These are phyloP conservation scores for Abrus pulchellus DNA, from an alignment of 306 rosid species.

Conservation along the genomic window DNA sequence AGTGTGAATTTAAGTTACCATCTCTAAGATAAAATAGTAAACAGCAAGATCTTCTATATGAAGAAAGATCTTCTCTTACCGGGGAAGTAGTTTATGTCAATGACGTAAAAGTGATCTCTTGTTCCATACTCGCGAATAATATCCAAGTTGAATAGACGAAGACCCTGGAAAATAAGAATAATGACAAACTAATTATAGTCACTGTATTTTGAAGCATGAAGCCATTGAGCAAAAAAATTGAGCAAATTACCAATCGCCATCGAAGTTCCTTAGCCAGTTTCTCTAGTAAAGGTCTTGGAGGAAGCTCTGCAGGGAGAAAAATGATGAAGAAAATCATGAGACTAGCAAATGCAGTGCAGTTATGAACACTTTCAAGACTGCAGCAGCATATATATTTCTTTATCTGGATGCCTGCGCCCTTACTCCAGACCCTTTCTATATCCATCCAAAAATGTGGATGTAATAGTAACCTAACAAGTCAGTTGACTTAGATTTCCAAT, in stretches of 20 bases:
- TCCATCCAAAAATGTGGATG: not conserved
- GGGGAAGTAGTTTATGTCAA: slow-evolving; percentile 95
- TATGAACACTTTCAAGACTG: slow-evolving; percentile 32
- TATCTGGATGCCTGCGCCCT: slow-evolving; percentile 4
- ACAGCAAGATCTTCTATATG: slow-evolving; percentile 5
- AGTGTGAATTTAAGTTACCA: not conserved
- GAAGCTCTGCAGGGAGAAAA: slow-evolving; percentile 78
- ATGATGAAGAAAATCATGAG: slow-evolving; percentile 37
- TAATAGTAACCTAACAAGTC: not conserved
- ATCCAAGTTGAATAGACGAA: slow-evolving; percentile 88
- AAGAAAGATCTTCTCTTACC: slow-evolving; percentile 55
- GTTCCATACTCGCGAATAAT: slow-evolving; percentile 83
- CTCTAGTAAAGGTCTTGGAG: slow-evolving; percentile 91
- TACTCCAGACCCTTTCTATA: slow-evolving; percentile 34
- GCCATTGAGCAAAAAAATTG: slow-evolving; percentile 22
- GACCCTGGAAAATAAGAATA: slow-evolving; percentile 63
- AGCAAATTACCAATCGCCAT: slow-evolving; percentile 67
- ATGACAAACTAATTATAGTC: slow-evolving; percentile 7
- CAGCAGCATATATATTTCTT: slow-evolving; percentile 7
- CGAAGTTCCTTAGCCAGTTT: slow-evolving; percentile 89
- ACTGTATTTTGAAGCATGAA: not conserved
- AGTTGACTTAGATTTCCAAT: not conserved
- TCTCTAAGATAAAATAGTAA: slow-evolving; percentile 11
- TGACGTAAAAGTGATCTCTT: slow-evolving; percentile 78
- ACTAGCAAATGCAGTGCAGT: slow-evolving; percentile 16